phyloP scores from a whole-genome alignment of 306 rosid species.

The Delonix regia region DNA sequence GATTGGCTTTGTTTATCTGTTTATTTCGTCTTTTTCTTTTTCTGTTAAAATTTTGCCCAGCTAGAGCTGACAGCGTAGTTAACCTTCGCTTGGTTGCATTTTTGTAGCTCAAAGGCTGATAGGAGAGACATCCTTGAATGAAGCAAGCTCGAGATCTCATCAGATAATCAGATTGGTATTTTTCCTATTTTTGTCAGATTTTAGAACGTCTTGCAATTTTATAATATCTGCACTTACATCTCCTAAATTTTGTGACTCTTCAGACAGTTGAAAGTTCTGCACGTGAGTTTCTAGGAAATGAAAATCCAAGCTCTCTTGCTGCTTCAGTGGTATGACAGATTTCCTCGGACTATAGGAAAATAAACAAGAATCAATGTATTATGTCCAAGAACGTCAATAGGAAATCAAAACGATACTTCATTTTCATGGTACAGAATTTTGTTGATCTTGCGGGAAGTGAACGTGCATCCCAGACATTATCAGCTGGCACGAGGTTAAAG shows the following conservation, averaged over 20 bases:
- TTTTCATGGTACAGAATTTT: conserved; percentile 70
- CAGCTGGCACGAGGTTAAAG: conserved; percentile 93
- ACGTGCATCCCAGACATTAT: conserved; percentile 89
- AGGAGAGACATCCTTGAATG: conserved; percentile 93
- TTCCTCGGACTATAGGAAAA: not conserved
- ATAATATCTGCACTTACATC: conserved; percentile 16
- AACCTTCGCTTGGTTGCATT: not conserved
- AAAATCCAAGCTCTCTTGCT: conserved; percentile 76
- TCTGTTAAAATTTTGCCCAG: conserved; percentile 13
- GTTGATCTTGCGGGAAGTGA: conserved; percentile 98
- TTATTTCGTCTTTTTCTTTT: conserved; percentile 18
- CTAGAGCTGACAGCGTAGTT: conserved; percentile 30
- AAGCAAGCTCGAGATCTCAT: conserved; percentile 98
- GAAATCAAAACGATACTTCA: conserved; percentile 22
- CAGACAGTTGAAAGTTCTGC: conserved; percentile 91
- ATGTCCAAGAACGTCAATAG: not conserved
- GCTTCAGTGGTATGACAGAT: conserved; percentile 80
- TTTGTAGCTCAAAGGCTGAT: conserved; percentile 90
- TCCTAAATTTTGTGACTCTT: conserved; percentile 32
- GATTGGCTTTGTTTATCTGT: conserved; percentile 8
- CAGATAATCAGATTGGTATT: conserved; percentile 91
- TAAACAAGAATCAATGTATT: conserved; percentile 7
- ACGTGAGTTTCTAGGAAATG: conserved; percentile 73
- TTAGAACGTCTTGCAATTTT: conserved; percentile 9
- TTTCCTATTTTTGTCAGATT: conserved; percentile 14